Conservation (phyloP, 2,329 filamentous ascomycete genomes). For the Curvularia sp. region DNA sequence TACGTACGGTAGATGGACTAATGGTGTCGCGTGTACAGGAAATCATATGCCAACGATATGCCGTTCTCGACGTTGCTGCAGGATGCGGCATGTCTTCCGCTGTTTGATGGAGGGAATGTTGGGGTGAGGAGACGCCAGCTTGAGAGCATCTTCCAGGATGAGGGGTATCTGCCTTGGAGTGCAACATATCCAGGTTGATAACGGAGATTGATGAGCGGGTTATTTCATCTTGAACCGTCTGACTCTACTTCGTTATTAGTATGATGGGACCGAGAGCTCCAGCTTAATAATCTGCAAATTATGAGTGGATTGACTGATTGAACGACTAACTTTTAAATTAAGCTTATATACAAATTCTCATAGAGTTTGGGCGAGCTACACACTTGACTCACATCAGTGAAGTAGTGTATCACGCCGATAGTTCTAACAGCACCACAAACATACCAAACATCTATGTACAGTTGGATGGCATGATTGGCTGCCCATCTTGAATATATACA, state of each 20-base stretch:
- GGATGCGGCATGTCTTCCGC: conserved; percentile 92
- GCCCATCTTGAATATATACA: background rate
- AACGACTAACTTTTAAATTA: background rate
- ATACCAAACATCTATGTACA: background rate
- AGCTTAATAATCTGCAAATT: background rate
- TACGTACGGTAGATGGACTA: background rate
- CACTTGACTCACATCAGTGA: background rate
- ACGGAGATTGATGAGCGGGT: no score
- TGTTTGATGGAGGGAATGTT: conserved; percentile 67
- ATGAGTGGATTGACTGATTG: background rate
- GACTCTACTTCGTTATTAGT: background rate
- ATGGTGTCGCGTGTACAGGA: conserved; percentile 19
- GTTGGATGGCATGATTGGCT: background rate
- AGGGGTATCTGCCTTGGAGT: conserved; percentile 58
- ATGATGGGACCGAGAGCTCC: background rate
- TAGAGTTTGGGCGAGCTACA: background rate
- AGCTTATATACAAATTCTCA: background rate
- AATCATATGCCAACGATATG: conserved; percentile 52
- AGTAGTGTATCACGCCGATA: background rate
- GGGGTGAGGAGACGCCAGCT: conserved; percentile 60
- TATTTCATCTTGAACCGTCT: background rate
- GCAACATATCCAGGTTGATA: conserved; percentile 19
- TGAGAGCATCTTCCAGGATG: conserved; percentile 55
- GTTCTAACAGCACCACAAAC: background rate
- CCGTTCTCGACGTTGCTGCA: conserved; percentile 70